Evolutionary conservation across 768 basidiomycete species (phyloP), one percentile per base, ranked within the genome.

Genomic region (Phallus indusiatus): DNA sequence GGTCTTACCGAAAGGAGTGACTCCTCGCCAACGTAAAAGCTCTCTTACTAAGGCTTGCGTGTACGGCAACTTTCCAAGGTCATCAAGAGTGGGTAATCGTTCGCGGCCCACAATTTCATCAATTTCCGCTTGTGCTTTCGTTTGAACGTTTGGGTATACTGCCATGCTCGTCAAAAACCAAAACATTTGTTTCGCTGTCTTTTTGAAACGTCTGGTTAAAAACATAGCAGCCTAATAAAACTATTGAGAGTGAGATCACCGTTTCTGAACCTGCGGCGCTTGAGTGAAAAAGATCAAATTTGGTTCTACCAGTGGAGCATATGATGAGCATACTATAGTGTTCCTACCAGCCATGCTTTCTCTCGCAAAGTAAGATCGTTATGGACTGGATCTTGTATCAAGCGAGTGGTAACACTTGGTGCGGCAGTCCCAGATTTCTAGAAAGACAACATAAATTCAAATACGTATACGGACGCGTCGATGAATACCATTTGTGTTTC

Each of bases 151-250:
- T 17, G 83, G 82, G 65, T 82, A 65, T 34, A 78, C 70, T 49
- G 78, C 70, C 80, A 84, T 82, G 4, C 81, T 78, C 10, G 83
- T 73, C 22, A 81, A 61, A 65, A 83, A 82, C 3, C 75, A 73
- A 42, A 76, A 71, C 47, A 83, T 42, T 42, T 42, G 42, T 42
- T 14, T 42, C 42, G 14, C 12, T 42, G 42, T 42, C 42, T 42
- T 12, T n/a, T 42, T n/a, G n/a, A 42, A 14, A 14, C 12, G 4
- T 42, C 42, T 4, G 42, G n/a, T 42, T 42, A 14, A 42, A 42
- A 2, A 42, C 4, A n/a, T 14, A 4, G 9, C 9, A n/a, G 12
- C 36, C n/a, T 28, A 28, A 7, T 28, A 28, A 28, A 28, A 28
- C 28, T 7, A 7, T 2, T 28, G 28, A n/a, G n/a, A n/a, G 42